Conservation (phyloP, 2,329 filamentous ascomycete genomes). For the Aspergillus uvarum region DNA sequence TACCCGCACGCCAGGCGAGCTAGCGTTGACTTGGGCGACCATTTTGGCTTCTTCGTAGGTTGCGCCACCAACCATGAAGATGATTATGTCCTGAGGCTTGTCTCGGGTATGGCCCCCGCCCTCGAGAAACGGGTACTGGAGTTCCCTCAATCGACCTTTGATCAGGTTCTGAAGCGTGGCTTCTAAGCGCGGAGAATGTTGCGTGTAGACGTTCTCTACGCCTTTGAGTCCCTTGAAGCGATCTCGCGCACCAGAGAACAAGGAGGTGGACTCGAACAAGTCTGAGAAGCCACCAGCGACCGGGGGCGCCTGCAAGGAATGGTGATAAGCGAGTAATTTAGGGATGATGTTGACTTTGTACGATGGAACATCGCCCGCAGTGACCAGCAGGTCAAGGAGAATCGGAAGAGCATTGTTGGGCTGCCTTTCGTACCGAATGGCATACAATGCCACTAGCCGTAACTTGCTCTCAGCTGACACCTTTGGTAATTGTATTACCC, state of each 20-base stretch:
- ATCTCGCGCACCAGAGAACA: conserved; percentile 84
- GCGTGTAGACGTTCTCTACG: conserved; percentile 98
- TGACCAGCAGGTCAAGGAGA: conserved; percentile 79
- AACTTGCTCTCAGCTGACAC: conserved; percentile 83
- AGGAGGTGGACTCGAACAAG: conserved; percentile 85
- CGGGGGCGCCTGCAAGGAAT: conserved; percentile 77
- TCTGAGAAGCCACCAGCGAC: conserved; percentile 80
- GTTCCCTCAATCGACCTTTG: conserved; percentile 81
- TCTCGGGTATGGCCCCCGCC: conserved; percentile 82
- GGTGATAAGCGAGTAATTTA: conserved; percentile 80
- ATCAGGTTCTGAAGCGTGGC: conserved; percentile 87
- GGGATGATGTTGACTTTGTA: conserved; percentile 76
- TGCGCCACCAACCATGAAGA: conserved; percentile 90
- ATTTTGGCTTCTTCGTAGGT: conserved; percentile 98
- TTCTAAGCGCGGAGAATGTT: conserved; percentile 87
- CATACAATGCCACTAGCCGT: conserved; percentile 88
- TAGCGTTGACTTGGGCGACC: conserved; percentile 91
- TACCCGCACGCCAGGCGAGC: conserved; percentile 81
- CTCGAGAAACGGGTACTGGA: conserved; percentile 91
- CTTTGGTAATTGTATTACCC: conserved; percentile 74
- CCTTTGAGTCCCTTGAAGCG: conserved; percentile 94
- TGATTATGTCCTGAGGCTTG: conserved; percentile 92
- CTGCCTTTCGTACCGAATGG: conserved; percentile 84
- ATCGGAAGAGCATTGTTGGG: conserved; percentile 80
- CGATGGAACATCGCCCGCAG: conserved; percentile 76